Conservation (phyloP, 352 stramenopile species). For the Thalassiosira ordinaria region DNA sequence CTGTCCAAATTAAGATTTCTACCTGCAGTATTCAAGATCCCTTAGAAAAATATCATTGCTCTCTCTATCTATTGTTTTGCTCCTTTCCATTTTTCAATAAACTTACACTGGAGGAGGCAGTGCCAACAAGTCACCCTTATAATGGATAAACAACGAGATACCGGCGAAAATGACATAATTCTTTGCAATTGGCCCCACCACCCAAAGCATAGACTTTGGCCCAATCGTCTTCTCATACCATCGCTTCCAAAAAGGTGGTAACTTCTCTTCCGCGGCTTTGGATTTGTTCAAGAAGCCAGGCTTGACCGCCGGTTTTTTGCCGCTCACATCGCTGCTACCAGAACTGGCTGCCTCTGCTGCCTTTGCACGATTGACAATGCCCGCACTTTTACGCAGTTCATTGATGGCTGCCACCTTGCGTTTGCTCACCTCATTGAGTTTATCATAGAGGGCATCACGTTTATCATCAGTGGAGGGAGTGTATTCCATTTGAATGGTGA, state of each 20-base stretch:
- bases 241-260: slow-evolving; percentile 49
- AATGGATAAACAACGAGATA: slow-evolving; percentile 73
- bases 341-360: slow-evolving; percentile 1
- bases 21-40: no score
- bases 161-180: slow-evolving; percentile 84
- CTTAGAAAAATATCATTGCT: no score
- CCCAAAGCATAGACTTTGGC: slow-evolving; percentile 70
- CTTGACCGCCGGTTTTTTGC: slow-evolving; percentile 58
- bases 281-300: slow-evolving; percentile 80
- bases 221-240: slow-evolving; percentile 72
- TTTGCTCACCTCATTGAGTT: slow-evolving; percentile 76
- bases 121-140: slow-evolving; percentile 70
- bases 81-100: no score
- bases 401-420: slow-evolving; percentile 70
- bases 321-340: not conserved
- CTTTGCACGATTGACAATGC: slow-evolving; percentile 46
- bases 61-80: no score
- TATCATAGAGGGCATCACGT: slow-evolving; percentile 75
- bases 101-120: slow-evolving; percentile 74
- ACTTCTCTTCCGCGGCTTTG: slow-evolving; percentile 14
- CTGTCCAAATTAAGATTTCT: no score
- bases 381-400: slow-evolving; percentile 65
- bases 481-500: slow-evolving; percentile 70
- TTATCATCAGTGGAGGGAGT: slow-evolving; percentile 74
- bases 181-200: slow-evolving; percentile 63